These are phyloP conservation scores for Metschnikowia bowlesiae DNA, from an alignment of 805 yeast genomes.

Conservation along the genomic window DNA sequence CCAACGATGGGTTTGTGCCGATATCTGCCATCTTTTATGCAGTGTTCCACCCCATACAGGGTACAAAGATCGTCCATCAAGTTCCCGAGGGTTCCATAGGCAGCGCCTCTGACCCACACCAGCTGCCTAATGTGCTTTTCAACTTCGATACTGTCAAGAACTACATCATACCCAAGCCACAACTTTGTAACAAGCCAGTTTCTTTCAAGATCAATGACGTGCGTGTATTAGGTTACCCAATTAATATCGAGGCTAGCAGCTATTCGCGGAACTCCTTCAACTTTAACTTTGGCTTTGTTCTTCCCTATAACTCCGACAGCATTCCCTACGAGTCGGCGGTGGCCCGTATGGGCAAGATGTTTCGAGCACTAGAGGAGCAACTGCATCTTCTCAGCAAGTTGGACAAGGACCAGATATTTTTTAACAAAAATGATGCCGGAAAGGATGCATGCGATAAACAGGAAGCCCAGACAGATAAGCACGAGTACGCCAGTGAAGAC, in stretches of 20 bases:
- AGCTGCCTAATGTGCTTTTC: conserved; percentile 35
- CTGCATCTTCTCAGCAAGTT: conserved; percentile 62
- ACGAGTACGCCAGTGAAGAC: neutral
- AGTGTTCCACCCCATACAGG: conserved; percentile 92
- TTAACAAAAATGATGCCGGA: conserved; percentile 7
- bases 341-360: conserved; percentile 80
- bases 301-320: conserved; percentile 75
- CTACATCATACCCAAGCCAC: conserved; percentile 91
- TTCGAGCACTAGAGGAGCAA: conserved; percentile 87
- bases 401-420: conserved; percentile 38
- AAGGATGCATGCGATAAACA: neutral
- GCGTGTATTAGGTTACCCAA: conserved; percentile 84
- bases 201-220: conserved; percentile 67
- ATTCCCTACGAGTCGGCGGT: conserved; percentile 85
- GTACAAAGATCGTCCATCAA: conserved; percentile 86
- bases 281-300: conserved; percentile 90
- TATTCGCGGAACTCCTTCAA: conserved; percentile 90
- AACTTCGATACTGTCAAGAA: conserved; percentile 84
- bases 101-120: conserved; percentile 7
- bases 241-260: conserved; percentile 63
- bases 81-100: conserved; percentile 73
- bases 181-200: conserved; percentile 76
- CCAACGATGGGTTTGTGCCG: conserved; percentile 72
- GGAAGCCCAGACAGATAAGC: conserved; percentile 2
- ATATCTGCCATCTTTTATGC: conserved; percentile 85